Evolutionary conservation across 805 yeast species (phyloP).

Genomic region (Huiozyma sinensis): DNA sequence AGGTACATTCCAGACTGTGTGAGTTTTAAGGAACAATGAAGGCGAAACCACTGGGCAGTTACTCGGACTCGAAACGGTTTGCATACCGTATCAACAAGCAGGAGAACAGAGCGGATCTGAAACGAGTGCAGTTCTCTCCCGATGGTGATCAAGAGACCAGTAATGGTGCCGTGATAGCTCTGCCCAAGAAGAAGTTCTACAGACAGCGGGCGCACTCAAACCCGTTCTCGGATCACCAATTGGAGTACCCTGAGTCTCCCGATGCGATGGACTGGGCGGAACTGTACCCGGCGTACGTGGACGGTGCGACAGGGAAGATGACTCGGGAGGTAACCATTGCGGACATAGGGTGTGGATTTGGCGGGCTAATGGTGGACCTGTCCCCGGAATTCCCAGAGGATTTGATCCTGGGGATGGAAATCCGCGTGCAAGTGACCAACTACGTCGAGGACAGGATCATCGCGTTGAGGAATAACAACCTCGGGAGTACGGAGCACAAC

Average conservation of each 20-base stretch:
- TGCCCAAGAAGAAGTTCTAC: slow-evolving; percentile 80
- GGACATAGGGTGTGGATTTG: slow-evolving; percentile 96
- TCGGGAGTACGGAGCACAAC: slow-evolving; percentile 22
- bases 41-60: slow-evolving; percentile 13
- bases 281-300: slow-evolving; percentile 54
- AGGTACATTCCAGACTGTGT: too few relatives aligned
- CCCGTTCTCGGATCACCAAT: slow-evolving; percentile 89
- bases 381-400: slow-evolving; percentile 67
- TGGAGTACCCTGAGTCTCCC: slow-evolving; percentile 81
- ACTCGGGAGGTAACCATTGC: slow-evolving; percentile 68
- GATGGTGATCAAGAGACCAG: slow-evolving; percentile 1
- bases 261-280: slow-evolving; percentile 78
- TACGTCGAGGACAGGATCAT: slow-evolving; percentile 92
- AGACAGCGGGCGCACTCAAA: slow-evolving; percentile 97
- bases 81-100: slow-evolving; percentile 39
- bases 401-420: slow-evolving; percentile 89
- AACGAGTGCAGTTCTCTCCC: slow-evolving; percentile 35
- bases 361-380: slow-evolving; percentile 75
- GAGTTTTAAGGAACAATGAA: slow-evolving; percentile 8
- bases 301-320: slow-evolving; percentile 33
- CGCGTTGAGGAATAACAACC: slow-evolving; percentile 54
- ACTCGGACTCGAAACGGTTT: slow-evolving; percentile 27
- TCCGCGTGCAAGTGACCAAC: slow-evolving; percentile 93
- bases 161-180: slow-evolving; percentile 28
- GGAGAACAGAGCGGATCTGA: slow-evolving; percentile 36